phyloP scores from a whole-genome alignment of 2,329 filamentous ascomycete species.

The Myriangium duriaei region DNA sequence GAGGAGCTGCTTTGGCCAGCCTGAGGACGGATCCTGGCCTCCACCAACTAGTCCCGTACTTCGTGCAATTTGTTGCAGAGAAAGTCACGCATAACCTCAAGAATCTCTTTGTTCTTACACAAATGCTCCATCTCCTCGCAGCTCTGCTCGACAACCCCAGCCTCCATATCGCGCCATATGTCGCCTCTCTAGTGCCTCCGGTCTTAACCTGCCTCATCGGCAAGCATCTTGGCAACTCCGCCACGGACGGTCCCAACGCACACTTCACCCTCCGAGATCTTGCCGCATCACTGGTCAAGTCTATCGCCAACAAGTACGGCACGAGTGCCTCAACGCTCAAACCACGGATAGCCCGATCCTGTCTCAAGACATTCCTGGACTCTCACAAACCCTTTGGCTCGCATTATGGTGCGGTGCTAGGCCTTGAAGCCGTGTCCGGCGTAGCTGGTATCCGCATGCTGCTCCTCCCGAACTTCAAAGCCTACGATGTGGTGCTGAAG shows the following conservation, averaged over 20 bases:
- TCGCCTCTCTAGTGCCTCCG: conserved; percentile 63
- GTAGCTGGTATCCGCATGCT: conserved; percentile 50
- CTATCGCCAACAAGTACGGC: conserved; percentile 70
- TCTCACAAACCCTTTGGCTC: conserved; percentile 69
- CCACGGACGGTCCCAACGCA: conserved; percentile 36
- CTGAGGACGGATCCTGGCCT: conserved; percentile 81
- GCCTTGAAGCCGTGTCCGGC: conserved; percentile 65
- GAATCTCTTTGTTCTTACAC: conserved; percentile 74
- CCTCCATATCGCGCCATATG: conserved; percentile 61
- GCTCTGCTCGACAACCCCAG: conserved; percentile 73
- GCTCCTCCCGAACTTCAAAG: conserved; percentile 52
- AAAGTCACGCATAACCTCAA: conserved; percentile 91
- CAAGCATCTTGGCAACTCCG: conserved; percentile 56
- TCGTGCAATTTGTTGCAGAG: conserved; percentile 88
- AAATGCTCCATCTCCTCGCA: conserved; percentile 83
- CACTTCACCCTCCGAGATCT: conserved; percentile 77
- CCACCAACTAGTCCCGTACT: conserved; percentile 92
- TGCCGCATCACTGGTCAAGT: conserved; percentile 67
- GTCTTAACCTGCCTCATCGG: conserved; percentile 85
- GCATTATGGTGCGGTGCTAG: conserved; percentile 79
- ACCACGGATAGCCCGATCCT: conserved; percentile 81
- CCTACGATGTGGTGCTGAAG: conserved; percentile 49
- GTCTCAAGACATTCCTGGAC: conserved; percentile 83
- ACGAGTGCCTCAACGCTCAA: conserved; percentile 70
- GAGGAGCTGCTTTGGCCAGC: conserved; percentile 73